Conservation (phyloP, 805 yeast genomes). For the Wickerhamiella siamensis region DNA sequence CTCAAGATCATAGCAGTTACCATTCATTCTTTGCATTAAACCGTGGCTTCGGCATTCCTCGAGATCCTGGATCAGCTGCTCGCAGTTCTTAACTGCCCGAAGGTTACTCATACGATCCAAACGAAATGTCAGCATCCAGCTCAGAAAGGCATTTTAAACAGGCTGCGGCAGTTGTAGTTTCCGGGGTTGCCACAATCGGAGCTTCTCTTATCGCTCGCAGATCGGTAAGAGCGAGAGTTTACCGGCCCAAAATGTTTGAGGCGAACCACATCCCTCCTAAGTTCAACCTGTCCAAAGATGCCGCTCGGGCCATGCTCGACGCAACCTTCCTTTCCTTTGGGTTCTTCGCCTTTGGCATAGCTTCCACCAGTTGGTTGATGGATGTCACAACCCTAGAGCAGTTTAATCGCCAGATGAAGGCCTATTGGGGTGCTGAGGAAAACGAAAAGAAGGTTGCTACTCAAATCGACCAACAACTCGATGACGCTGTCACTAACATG, state of each 20-base stretch:
- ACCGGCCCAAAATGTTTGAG: slow-evolving; percentile 61
- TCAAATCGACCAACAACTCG: neutral
- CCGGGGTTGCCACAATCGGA: slow-evolving; percentile 56
- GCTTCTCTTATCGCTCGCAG: slow-evolving; percentile 63
- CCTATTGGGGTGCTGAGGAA: neutral
- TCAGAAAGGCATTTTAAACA: neutral
- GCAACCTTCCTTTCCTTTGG: slow-evolving; percentile 66
- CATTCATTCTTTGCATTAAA: slow-evolving; percentile 55
- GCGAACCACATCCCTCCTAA: slow-evolving; percentile 78
- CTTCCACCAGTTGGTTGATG: slow-evolving; percentile 67
- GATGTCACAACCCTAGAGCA: slow-evolving; percentile 33
- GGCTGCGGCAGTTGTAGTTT: slow-evolving; percentile 40
- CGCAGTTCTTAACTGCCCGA: slow-evolving; percentile 38
- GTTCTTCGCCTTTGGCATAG: slow-evolving; percentile 53
- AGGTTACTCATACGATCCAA: slow-evolving; percentile 17
- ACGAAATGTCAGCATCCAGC: neutral
- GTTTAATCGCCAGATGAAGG: neutral
- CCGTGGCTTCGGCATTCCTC: slow-evolving; percentile 75
- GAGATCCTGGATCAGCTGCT: slow-evolving; percentile 67
- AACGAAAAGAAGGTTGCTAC: neutral
- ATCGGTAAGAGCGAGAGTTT: slow-evolving; percentile 59
- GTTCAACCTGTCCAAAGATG: slow-evolving; percentile 69
- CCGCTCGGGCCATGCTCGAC: slow-evolving; percentile 68
- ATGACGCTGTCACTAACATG: neutral
- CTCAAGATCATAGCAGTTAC: slow-evolving; percentile 73